Conservation (phyloP, 495 filamentous ascomycete genomes). For the Penicillium paradoxum region DNA sequence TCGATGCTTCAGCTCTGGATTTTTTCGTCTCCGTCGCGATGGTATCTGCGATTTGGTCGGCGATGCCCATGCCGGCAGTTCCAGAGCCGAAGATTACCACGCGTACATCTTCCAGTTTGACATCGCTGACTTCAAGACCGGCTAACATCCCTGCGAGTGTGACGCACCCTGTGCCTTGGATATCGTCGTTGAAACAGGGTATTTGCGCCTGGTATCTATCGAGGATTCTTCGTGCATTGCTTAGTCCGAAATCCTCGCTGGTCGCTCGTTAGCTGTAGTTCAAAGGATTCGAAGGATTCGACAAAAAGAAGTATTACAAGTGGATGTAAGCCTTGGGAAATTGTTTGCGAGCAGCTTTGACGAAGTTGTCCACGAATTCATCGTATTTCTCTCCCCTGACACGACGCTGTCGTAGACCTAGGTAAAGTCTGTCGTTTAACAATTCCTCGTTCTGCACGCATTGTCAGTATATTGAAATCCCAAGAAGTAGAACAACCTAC, state of each 20-base stretch:
- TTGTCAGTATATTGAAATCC: conserved; percentile 5
- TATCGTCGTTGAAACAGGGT: conserved; percentile 88
- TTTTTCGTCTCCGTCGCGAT: conserved; percentile 64
- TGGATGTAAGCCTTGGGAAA: conserved; percentile 83
- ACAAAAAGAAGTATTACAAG: conserved; percentile 46
- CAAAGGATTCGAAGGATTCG: not conserved
- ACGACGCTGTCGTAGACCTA: conserved; percentile 65
- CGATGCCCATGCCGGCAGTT: conserved; percentile 81
- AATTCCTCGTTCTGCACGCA: conserved; percentile 60
- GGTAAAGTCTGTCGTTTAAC: conserved; percentile 74
- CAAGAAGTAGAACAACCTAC: conserved; percentile 22
- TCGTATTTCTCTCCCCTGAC: conserved; percentile 72
- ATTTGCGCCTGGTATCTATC: conserved; percentile 67
- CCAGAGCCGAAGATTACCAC: conserved; percentile 77
- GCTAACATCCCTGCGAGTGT: conserved; percentile 78
- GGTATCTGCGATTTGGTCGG: conserved; percentile 76
- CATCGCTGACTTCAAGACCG: conserved; percentile 61
- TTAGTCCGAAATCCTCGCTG: conserved; percentile 56
- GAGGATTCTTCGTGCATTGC: conserved; percentile 61
- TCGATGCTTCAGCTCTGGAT: conserved; percentile 66
- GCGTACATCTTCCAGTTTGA: conserved; percentile 61
- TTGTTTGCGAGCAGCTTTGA: conserved; percentile 57
- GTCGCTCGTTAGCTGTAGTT: not conserved
- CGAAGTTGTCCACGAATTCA: conserved; percentile 68
- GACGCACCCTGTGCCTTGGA: conserved; percentile 86